Evolutionary conservation across 1,284 basidiomycete genomes (phyloP).

Genomic region (Fomitopsis schrenkii): DNA sequence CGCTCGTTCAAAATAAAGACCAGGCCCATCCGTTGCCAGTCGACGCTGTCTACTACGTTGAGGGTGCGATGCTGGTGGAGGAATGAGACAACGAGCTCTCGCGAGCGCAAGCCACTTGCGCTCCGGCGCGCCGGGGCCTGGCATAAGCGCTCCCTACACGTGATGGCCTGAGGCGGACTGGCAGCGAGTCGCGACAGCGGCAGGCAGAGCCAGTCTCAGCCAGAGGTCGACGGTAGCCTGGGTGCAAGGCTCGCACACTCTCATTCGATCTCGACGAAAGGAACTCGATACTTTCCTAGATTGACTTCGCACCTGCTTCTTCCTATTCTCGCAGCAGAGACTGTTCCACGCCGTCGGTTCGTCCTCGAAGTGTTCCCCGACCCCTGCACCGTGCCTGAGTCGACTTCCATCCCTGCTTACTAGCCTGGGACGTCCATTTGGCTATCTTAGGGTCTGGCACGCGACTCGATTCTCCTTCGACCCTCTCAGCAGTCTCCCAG

Average conservation of each 20-base stretch:
- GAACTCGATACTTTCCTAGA: neutral
- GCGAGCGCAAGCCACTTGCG: neutral
- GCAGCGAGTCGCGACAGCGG: too few relatives aligned
- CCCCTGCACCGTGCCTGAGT: neutral
- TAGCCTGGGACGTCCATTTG: neutral
- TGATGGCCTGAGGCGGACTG: neutral
- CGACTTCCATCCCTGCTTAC: neutral
- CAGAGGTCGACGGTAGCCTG: too few relatives aligned
- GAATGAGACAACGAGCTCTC: neutral
- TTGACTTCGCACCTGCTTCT: neutral
- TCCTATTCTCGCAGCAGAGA: neutral
- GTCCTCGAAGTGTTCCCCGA: neutral
- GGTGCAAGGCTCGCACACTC: too few relatives aligned
- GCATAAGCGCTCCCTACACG: neutral
- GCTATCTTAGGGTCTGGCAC: neutral
- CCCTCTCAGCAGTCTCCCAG: neutral
- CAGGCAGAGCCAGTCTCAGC: too few relatives aligned
- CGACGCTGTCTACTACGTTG: neutral
- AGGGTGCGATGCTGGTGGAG: neutral
- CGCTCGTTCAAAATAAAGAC: neutral
- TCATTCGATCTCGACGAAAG: neutral
- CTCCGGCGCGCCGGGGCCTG: neutral
- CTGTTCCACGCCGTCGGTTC: neutral
- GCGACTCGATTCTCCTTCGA: neutral
- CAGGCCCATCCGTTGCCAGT: neutral